phyloP scores from a whole-genome alignment of 805 yeast genomes.

The Wickerhamiella dianesei region DNA sequence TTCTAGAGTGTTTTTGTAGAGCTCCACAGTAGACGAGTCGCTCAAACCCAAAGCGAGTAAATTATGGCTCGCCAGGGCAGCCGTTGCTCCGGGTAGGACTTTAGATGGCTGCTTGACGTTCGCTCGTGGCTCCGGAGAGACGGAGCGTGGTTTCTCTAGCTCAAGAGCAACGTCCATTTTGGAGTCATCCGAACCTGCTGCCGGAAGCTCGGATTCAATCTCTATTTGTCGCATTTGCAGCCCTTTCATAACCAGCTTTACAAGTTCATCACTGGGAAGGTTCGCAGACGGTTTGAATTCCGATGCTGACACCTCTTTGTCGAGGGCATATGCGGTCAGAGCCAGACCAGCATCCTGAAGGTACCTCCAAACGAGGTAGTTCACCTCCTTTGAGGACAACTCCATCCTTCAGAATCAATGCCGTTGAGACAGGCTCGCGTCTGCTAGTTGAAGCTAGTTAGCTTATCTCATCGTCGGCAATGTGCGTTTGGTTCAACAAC shows the following conservation, averaged over 20 bases:
- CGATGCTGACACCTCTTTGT: conserved; percentile 54
- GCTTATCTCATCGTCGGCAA: neutral
- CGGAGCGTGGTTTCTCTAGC: neutral
- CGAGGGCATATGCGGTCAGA: conserved; percentile 65
- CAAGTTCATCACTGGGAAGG: conserved; percentile 55
- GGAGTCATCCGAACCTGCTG: neutral
- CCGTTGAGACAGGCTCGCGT: neutral
- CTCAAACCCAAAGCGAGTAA: neutral
- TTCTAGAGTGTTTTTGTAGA: neutral
- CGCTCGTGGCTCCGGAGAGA: neutral
- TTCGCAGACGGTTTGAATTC: conserved; percentile 34
- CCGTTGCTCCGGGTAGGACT: neutral
- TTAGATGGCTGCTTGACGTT: neutral
- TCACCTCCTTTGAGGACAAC: conserved; percentile 65
- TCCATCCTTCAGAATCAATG: neutral
- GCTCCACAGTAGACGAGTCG: neutral
- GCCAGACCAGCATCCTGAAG: conserved; percentile 61
- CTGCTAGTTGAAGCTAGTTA: neutral
- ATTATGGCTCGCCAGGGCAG: neutral
- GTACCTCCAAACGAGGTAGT: conserved; percentile 86
- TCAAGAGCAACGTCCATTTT: neutral
- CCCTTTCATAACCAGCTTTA: conserved; percentile 74
- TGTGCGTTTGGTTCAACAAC: neutral
- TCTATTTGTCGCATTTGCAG: conserved; percentile 64
- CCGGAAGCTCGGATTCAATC: conserved; percentile 1